Percentiles rank a stretch among this genome's conserved stretches.
Evolutionary conservation across 225 moss, liverwort and hornwort species (phyloP).

Genomic region (Climacium dendroides): DNA sequence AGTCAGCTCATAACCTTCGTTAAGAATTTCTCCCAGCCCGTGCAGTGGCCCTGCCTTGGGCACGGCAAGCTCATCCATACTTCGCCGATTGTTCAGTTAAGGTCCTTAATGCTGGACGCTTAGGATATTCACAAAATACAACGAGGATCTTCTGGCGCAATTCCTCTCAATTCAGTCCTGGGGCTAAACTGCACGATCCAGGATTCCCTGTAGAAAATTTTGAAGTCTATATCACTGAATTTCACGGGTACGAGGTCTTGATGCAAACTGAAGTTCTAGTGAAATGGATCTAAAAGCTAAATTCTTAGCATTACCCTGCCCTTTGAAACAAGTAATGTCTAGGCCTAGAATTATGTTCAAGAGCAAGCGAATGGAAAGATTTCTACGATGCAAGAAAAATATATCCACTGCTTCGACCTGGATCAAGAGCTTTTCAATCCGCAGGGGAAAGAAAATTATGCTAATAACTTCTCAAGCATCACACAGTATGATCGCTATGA

Average conservation of each 20-base stretch:
- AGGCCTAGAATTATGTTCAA: background rate
- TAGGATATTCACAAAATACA: background rate
- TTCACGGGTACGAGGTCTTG: background rate
- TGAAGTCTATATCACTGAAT: background rate
- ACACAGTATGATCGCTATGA: background rate
- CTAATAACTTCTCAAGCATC: background rate
- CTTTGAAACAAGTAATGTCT: background rate
- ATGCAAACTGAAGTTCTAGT: background rate
- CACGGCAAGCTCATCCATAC: constrained; percentile 6
- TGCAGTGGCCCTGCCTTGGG: constrained; percentile 2
- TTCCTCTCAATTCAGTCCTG: background rate
- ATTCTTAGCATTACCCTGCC: background rate
- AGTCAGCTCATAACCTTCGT: constrained; percentile 35
- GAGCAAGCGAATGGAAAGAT: background rate
- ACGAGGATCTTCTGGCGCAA: background rate
- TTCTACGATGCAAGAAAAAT: background rate
- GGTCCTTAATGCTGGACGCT: background rate
- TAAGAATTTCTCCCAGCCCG: constrained; percentile 33
- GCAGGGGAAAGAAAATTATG: background rate
- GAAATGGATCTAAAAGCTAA: background rate
- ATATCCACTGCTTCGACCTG: background rate
- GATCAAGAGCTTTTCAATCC: background rate
- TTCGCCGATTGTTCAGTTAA: background rate
- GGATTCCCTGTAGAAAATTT: background rate
- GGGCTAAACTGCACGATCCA: background rate